Conservation (phyloP, 768 basidiomycete species). For the Phanerochaete sordida region DNA sequence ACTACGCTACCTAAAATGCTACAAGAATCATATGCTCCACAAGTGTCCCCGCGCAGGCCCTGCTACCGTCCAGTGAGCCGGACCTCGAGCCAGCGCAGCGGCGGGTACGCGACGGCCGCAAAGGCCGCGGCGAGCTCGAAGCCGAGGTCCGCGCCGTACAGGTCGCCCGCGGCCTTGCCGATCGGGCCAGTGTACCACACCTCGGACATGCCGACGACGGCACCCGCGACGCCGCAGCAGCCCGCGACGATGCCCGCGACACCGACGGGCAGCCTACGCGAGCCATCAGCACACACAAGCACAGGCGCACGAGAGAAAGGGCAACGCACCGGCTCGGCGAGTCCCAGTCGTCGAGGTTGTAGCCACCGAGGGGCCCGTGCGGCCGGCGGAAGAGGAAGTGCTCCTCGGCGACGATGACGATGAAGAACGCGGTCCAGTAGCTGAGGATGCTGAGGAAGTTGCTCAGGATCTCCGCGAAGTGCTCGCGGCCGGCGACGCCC, state of each 20-base stretch:
- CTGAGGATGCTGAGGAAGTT: constrained; percentile 36
- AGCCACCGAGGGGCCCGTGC: constrained; percentile 42
- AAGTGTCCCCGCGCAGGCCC: not conserved
- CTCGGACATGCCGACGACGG: constrained; percentile 51
- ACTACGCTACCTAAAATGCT: not conserved
- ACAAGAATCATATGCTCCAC: not conserved
- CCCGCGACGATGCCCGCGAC: constrained; percentile 45
- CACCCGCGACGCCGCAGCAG: constrained; percentile 44
- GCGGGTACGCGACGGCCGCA: constrained; percentile 42
- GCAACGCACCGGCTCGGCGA: constrained; percentile 31
- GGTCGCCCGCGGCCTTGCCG: constrained; percentile 37
- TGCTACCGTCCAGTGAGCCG: constrained; percentile 34
- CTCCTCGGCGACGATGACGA: constrained; percentile 43
- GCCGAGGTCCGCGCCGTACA: constrained; percentile 49
- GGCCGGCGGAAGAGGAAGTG: constrained; percentile 47
- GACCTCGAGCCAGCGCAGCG: constrained; percentile 49
- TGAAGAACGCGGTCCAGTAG: constrained; percentile 53
- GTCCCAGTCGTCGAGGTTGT: constrained; percentile 49
- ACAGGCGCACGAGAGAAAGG: not conserved
- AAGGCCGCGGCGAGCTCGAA: constrained; percentile 51
- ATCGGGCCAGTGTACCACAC: constrained; percentile 52
- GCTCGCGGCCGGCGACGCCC: constrained; percentile 42
- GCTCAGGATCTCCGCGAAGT: constrained; percentile 40
- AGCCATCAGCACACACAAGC: not conserved
- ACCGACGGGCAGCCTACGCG: constrained; percentile 41